Conservation (phyloP, 352 stramenopile species). For the Phytopythium litorale region DNA sequence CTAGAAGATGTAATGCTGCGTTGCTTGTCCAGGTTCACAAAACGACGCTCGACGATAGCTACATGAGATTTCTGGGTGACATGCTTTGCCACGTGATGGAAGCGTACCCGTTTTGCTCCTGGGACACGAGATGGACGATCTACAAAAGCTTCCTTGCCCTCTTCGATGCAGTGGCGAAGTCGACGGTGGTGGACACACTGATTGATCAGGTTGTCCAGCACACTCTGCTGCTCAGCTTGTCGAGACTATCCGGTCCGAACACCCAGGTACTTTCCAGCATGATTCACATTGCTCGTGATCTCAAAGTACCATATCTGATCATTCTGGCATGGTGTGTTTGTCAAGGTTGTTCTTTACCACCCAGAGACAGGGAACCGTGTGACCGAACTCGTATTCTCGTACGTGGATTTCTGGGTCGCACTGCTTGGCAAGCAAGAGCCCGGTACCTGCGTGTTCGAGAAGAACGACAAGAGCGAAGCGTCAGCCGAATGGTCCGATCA, state of each 20-base stretch:
- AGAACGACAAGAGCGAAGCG: neutral
- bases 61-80: constrained; percentile 50
- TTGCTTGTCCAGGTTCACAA: constrained; percentile 15
- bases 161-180: constrained; percentile 33
- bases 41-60: constrained; percentile 33
- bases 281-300: neutral
- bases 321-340: neutral
- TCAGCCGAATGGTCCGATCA: constrained; percentile 6
- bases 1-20: neutral
- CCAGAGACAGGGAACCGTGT: constrained; percentile 68
- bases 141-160: constrained; percentile 49
- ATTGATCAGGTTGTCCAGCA: constrained; percentile 55
- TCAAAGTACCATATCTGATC: neutral
- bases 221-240: constrained; percentile 62
- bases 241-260: constrained; percentile 47
- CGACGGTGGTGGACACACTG: constrained; percentile 32
- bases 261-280: constrained; percentile 23
- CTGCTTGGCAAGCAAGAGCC: constrained; percentile 19
- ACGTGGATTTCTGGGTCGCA: constrained; percentile 67
- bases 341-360: constrained; percentile 59
- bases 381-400: constrained; percentile 75
- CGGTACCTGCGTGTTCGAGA: constrained; percentile 6
- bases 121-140: constrained; percentile 51
- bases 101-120: constrained; percentile 58
- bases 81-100: constrained; percentile 57